Conservation (phyloP, 495 filamentous ascomycete species). For the Neurospora sp. region DNA sequence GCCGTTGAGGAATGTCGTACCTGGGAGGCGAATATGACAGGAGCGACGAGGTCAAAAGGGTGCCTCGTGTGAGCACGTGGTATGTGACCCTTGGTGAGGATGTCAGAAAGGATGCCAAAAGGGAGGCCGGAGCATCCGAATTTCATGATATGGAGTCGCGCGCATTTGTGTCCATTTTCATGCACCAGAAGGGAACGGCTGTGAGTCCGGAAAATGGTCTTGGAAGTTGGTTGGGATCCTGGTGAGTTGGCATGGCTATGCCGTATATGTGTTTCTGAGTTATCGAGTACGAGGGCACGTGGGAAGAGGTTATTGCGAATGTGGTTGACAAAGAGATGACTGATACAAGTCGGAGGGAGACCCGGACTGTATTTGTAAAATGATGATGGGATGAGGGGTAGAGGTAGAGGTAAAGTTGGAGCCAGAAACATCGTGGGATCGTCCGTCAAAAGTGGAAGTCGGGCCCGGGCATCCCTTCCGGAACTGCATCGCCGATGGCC, state of each 20-base stretch:
- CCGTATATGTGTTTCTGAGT: background rate
- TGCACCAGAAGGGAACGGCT: no score
- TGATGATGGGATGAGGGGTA: background rate
- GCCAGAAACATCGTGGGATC: background rate
- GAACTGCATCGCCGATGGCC: background rate
- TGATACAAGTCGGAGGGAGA: background rate
- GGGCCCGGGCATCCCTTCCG: background rate
- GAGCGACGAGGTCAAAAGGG: no score
- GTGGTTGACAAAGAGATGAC: background rate
- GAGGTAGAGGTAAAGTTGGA: background rate
- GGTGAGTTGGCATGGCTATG: background rate
- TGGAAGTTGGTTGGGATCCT: background rate
- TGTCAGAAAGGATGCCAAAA: no score
- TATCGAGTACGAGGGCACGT: background rate
- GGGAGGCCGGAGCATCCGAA: background rate
- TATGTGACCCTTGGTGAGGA: no score
- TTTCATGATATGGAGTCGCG: background rate
- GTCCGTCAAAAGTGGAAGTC: background rate
- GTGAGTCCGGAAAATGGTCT: background rate
- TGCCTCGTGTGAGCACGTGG: no score
- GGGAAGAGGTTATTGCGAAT: background rate
- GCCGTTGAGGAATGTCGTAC: no score
- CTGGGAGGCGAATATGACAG: no score
- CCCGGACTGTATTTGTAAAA: background rate
- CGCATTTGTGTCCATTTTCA: background rate